These are phyloP conservation scores for Neurospora sp. DNA, from an alignment of 495 filamentous ascomycete genomes.

Conservation along the genomic window DNA sequence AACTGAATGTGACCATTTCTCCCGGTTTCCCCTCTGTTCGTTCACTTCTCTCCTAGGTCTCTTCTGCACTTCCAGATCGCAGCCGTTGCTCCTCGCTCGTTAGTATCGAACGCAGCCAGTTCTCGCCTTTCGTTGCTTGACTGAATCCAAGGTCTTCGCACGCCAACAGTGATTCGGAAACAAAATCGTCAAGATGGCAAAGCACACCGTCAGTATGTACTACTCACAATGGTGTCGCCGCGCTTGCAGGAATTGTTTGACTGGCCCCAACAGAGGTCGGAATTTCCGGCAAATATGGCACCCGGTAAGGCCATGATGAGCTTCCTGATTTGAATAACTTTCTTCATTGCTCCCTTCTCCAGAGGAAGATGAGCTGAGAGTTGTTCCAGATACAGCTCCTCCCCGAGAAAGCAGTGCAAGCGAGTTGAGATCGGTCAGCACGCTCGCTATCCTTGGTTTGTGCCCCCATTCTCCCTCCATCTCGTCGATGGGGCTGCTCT, in stretches of 20 bases:
- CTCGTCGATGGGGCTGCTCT: neutral
- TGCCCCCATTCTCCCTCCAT: neutral
- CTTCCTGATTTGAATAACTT: neutral
- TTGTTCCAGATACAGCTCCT: conserved; percentile 76
- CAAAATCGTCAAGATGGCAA: conserved; percentile 4
- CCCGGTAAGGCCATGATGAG: neutral
- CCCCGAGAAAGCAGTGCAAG: conserved; percentile 95
- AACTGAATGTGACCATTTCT: neutral
- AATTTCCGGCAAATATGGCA: conserved; percentile 10
- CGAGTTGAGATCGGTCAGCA: conserved; percentile 94
- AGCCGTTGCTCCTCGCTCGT: neutral
- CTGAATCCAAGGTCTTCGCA: neutral
- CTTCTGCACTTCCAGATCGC: neutral
- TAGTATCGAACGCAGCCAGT: neutral
- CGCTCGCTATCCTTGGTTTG: conserved; percentile 61
- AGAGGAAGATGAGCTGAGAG: neutral
- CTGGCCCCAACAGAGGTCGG: conserved; percentile 9
- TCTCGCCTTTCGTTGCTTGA: neutral
- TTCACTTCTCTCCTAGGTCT: neutral
- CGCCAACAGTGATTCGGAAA: neutral
- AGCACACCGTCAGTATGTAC: conserved; percentile 8
- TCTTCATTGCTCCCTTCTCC: neutral
- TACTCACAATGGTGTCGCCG: neutral
- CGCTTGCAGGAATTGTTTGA: neutral
- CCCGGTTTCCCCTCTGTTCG: neutral